phyloP scores from a whole-genome alignment of 2,329 filamentous ascomycete genomes.

The Aspergillus fumigatiaffinis region DNA sequence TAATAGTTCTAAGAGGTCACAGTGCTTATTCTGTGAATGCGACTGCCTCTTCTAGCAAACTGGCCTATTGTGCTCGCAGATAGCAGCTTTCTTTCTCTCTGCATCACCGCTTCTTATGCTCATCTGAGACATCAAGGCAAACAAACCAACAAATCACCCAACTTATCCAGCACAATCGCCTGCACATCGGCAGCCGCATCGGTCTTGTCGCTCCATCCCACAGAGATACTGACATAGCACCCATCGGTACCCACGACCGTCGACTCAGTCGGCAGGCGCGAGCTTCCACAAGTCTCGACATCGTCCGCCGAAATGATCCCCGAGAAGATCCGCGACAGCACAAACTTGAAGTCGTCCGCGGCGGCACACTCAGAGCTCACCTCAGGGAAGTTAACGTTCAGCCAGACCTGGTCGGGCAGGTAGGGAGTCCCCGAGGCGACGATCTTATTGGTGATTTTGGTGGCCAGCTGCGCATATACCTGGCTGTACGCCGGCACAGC shows the following conservation, averaged over 20 bases:
- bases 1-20: no score
- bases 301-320: conserved; percentile 43
- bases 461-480: conserved; percentile 62
- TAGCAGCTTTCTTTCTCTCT: no score
- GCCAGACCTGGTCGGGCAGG: conserved; percentile 56
- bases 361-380: conserved; percentile 50
- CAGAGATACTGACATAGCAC: conserved; percentile 62
- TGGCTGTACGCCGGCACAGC: conserved; percentile 47
- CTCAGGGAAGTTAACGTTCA: conserved; percentile 66
- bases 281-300: conserved; percentile 53
- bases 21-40: no score
- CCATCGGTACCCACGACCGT: conserved; percentile 49
- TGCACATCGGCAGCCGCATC: conserved; percentile 54
- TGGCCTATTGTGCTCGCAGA: no score
- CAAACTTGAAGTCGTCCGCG: conserved; percentile 57
- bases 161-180: conserved; percentile 49
- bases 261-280: conserved; percentile 57
- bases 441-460: conserved; percentile 55
- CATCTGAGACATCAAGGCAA: conserved; percentile 30
- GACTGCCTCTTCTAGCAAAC: no score
- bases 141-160: conserved; percentile 48
- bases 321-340: conserved; percentile 59
- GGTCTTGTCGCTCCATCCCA: conserved; percentile 58
- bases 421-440: conserved; percentile 58
- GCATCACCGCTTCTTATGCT: background rate